Percentiles rank a stretch among this genome's conserved stretches.
phyloP scores from a whole-genome alignment of 306 rosid species.

The Alnus rubra region DNA sequence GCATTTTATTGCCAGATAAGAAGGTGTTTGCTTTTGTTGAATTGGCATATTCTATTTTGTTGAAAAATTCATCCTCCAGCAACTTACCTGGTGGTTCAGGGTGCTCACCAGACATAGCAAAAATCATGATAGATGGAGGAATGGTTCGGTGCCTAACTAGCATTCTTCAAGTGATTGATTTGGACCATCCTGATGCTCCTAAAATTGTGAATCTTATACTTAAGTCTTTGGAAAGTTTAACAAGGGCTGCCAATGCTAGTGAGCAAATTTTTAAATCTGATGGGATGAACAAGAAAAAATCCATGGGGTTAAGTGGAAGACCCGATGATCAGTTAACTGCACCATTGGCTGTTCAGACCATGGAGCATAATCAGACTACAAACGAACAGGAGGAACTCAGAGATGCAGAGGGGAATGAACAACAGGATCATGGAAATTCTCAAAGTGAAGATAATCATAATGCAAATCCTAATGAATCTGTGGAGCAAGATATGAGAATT shows the following conservation, averaged over 20 bases:
- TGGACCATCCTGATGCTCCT: constrained; percentile 98
- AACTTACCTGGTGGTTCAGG: constrained; percentile 95
- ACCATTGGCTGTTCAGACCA: constrained; percentile 52
- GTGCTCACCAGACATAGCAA: constrained; percentile 93
- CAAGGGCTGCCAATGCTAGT: constrained; percentile 95
- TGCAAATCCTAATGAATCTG: constrained; percentile 52
- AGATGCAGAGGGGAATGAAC: constrained; percentile 50
- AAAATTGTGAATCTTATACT: constrained; percentile 87
- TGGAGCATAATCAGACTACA: constrained; percentile 52
- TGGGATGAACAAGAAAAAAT: constrained; percentile 68
- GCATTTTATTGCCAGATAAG: constrained; percentile 74
- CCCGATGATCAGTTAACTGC: constrained; percentile 58
- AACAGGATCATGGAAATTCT: constrained; percentile 55
- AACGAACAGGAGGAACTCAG: constrained; percentile 58
- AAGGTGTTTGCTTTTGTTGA: constrained; percentile 80
- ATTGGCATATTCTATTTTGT: constrained; percentile 81
- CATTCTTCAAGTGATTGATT: constrained; percentile 85
- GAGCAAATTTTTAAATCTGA: constrained; percentile 82
- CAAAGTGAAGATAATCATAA: constrained; percentile 48
- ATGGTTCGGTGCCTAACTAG: constrained; percentile 81
- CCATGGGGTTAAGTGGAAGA: constrained; percentile 57
- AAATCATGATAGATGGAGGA: constrained; percentile 97
- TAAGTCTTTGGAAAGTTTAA: constrained; percentile 84
- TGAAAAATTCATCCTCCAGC: constrained; percentile 86
- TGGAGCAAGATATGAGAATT: constrained; percentile 69